A percentile compares a stretch with the other conserved stretches of the same genome.
phyloP scores from a whole-genome alignment of 495 filamentous ascomycete species.

The Aspergillus sparsus region DNA sequence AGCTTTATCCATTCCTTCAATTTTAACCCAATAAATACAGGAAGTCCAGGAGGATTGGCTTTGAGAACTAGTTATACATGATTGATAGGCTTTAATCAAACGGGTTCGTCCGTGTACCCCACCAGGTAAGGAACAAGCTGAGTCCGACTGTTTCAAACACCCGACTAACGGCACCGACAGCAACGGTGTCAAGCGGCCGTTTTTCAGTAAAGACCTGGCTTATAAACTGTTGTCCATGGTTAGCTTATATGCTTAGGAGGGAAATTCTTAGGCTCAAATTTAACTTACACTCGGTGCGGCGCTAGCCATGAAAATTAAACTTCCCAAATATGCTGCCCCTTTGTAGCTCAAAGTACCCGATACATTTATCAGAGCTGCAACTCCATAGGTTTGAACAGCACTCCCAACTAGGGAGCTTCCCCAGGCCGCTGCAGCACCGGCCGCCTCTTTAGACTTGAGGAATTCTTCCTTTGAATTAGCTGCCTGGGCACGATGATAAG shows the following conservation, averaged over 20 bases:
- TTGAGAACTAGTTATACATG: not conserved
- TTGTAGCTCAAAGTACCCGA: conserved; percentile 94
- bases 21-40: not conserved
- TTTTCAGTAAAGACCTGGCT: conserved; percentile 87
- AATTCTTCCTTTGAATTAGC: conserved; percentile 97
- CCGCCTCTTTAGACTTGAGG: conserved; percentile 87
- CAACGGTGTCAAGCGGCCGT: conserved; percentile 84
- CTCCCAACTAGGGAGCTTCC: conserved; percentile 87
- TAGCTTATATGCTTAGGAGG: no score
- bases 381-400: conserved; percentile 88
- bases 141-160: conserved; percentile 92
- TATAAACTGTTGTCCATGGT: conserved; percentile 61
- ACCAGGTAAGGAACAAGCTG: conserved; percentile 90
- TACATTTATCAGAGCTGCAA: conserved; percentile 93
- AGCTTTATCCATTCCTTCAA: not conserved
- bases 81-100: conserved; percentile 54
- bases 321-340: conserved; percentile 91
- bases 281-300: conserved; percentile 79
- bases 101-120: conserved; percentile 90
- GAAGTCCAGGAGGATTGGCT: not conserved
- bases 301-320: conserved; percentile 87
- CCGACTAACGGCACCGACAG: conserved; percentile 77
- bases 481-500: conserved; percentile 88
- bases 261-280: no score
- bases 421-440: conserved; percentile 83